A percentile compares a stretch with the other conserved stretches of the same genome.
Evolutionary conservation across 768 basidiomycete species (phyloP).

Genomic region (Mrakia frigida): DNA sequence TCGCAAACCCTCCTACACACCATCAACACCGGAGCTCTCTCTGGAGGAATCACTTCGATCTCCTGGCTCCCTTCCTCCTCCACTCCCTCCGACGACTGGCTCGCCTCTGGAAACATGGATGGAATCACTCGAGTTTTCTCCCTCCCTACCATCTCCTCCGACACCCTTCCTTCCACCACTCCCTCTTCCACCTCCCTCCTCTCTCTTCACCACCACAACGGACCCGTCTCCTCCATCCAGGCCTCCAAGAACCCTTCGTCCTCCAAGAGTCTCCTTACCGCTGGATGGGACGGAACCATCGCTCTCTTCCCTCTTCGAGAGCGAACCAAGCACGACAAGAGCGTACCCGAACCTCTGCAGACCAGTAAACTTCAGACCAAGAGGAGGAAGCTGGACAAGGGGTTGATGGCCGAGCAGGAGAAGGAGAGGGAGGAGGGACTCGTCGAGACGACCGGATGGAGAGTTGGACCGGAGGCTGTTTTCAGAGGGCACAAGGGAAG

Average conservation of each 20-base stretch:
- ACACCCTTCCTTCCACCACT: conserved; percentile 18
- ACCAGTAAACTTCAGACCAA: conserved; percentile 50
- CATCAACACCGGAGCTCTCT: conserved; percentile 42
- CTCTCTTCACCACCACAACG: conserved; percentile 76
- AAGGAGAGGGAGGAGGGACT: conserved; percentile 51
- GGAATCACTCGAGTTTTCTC: conserved; percentile 42
- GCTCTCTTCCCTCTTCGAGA: conserved; percentile 54
- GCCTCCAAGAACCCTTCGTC: conserved; percentile 51
- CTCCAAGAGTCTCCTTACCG: conserved; percentile 59
- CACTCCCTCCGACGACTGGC: conserved; percentile 43
- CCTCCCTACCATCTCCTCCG: conserved; percentile 43
- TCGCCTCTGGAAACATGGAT: conserved; percentile 44
- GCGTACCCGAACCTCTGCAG: conserved; percentile 17
- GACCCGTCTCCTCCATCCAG: conserved; percentile 66
- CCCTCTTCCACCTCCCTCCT: conserved; percentile 51
- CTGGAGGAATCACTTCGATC: conserved; percentile 42
- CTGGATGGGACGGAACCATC: conserved; percentile 81
- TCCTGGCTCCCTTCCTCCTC: conserved; percentile 40
- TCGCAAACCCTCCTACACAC: conserved; percentile 56
- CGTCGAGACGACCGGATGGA: conserved; percentile 41
- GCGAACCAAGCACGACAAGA: conserved; percentile 51
- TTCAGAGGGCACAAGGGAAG: conserved; percentile 78
- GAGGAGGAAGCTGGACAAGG: conserved; percentile 52
- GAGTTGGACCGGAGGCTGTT: conserved; percentile 59
- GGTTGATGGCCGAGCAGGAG: conserved; percentile 45